Conservation (phyloP, 2,329 filamentous ascomycete species). For the Ascochyta lentis region DNA sequence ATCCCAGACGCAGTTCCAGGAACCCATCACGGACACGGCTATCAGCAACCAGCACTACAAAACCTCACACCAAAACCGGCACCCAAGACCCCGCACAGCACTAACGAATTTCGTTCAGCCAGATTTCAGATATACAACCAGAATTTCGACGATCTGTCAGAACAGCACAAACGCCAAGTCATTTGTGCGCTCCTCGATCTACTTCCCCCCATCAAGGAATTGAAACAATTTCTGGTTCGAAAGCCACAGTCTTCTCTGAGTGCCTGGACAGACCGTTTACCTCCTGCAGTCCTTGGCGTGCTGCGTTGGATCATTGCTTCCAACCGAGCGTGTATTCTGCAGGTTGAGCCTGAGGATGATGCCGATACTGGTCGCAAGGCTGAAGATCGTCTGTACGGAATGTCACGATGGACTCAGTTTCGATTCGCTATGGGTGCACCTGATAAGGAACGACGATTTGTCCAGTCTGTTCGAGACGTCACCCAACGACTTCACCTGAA, state of each 20-base stretch:
- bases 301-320: constrained; percentile 90
- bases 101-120: constrained; percentile 40
- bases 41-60: neutral
- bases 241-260: constrained; percentile 50
- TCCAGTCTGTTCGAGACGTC: constrained; percentile 63
- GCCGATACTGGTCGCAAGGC: constrained; percentile 36
- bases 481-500: constrained; percentile 49
- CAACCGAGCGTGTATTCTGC: constrained; percentile 84
- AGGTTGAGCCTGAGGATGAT: constrained; percentile 62
- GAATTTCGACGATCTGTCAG: constrained; percentile 64
- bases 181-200: constrained; percentile 63
- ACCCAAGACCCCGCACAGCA: neutral
- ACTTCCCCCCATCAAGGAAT: constrained; percentile 66
- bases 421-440: constrained; percentile 87
- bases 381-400: constrained; percentile 65
- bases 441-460: constrained; percentile 83
- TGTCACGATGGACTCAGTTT: constrained; percentile 78
- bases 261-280: constrained; percentile 65
- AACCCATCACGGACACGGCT: neutral
- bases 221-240: constrained; percentile 59
- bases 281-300: constrained; percentile 69
- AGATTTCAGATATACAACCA: constrained; percentile 57
- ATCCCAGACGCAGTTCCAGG: neutral
- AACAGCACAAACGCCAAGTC: constrained; percentile 55
- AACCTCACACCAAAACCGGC: neutral